Base-by-base conservation (phyloP, 805 yeast species). In the Pichia phayaonensis region DNA sequence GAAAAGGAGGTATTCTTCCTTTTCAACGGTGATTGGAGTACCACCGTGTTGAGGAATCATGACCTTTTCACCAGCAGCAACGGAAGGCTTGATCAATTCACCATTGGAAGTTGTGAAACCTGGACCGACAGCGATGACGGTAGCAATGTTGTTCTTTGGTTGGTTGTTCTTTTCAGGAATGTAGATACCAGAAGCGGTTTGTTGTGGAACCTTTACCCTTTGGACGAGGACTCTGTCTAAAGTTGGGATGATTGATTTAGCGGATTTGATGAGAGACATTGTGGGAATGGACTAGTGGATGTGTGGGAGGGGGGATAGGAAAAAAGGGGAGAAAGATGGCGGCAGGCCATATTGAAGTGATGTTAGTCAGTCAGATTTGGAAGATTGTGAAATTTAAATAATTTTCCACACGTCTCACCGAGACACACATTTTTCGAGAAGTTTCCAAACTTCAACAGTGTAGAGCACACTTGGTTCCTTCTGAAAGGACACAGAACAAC, bases 21-120 rank as follows among this genome's bases (percentile, higher is more conserved):
- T 90, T 21, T 59, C 60, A 61, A 94, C 80, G 73, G 86, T 90
- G 70, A 94, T 79, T 56, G 88, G 72, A 58, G 90, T 81, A 51
- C 99, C 99, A 54, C 99, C 99, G 60, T 86, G 92, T 53, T 85
- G 81, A 57, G 98, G 98, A 65, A 94, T 88, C 75, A 94, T 75
- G 45, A 94, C 98, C 62, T 84, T 82, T 74, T 94, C 99, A 62
- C 99, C 99, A 44, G 86, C 81, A 65, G 80, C 74, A 52, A 94
- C 96, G 59, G 83, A 75, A 54, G 90, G 83, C 48, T 81, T 75
- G 50, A 88, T 75, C 57, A 81, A 68, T 63, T 83, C 75, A 57
- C 98, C 98, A 51, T 82, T 79, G 52, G 78, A 72, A 72, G 86
- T 85, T 53, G 83, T 72, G 66, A 79, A 76, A 60, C 99, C 99